Conservation (phyloP, 2,329 filamentous ascomycete species). For the Apiospora marii region DNA sequence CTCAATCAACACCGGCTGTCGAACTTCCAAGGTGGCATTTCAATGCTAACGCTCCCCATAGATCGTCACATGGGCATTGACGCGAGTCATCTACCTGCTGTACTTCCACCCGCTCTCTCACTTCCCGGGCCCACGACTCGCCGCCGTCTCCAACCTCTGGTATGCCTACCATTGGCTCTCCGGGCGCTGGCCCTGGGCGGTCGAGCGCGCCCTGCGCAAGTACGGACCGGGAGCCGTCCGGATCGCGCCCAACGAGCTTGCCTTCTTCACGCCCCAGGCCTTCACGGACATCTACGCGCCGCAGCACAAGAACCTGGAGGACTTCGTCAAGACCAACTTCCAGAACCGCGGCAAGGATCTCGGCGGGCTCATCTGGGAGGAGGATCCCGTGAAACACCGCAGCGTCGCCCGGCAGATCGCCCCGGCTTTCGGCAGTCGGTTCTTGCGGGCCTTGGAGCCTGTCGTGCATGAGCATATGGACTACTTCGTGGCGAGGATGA, state of each 20-base stretch:
- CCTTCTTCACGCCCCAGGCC: conserved; percentile 30
- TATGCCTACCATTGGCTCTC: conserved; percentile 30
- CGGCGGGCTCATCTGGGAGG: conserved; percentile 35
- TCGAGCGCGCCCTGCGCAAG: conserved; percentile 28
- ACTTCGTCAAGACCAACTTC: conserved; percentile 34
- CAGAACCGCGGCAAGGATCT: conserved; percentile 33
- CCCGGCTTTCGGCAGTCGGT: conserved; percentile 35
- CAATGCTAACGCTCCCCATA: not conserved
- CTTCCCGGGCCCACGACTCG: conserved; percentile 30
- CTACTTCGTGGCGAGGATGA: conserved; percentile 33
- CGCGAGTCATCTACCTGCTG: conserved; percentile 26
- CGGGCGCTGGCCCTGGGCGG: conserved; percentile 31
- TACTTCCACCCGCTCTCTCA: conserved; percentile 32
- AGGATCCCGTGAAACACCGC: conserved; percentile 33
- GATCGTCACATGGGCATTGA: not conserved
- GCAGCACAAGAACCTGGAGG: conserved; percentile 30
- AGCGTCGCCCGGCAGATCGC: conserved; percentile 33
- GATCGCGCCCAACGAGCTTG: conserved; percentile 34
- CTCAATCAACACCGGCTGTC: too few relatives aligned
- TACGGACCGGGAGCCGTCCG: conserved; percentile 33
- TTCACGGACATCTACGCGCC: conserved; percentile 33
- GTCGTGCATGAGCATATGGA: conserved; percentile 33
- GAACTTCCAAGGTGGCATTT: not conserved
- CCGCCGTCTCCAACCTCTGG: conserved; percentile 34
- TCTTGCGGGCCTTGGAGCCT: conserved; percentile 31